A percentile compares a stretch with the other conserved stretches of the same genome.
Evolutionary conservation across 2,329 filamentous ascomycete species (phyloP).

Genomic region (Fusarium papillatum): DNA sequence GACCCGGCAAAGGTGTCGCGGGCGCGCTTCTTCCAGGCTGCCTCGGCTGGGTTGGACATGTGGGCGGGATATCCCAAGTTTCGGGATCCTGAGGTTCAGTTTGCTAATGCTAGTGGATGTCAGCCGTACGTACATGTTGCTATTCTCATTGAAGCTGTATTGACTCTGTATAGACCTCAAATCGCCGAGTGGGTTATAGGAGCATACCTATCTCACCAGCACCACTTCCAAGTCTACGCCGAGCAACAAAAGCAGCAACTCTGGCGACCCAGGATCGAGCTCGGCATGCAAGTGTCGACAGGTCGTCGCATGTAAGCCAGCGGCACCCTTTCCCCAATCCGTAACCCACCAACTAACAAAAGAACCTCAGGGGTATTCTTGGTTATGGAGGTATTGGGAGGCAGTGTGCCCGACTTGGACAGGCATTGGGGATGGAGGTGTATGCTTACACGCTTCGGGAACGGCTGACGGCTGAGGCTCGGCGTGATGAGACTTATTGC

Average conservation of each 20-base stretch:
- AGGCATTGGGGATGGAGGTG: constrained; percentile 75
- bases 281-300: constrained; percentile 48
- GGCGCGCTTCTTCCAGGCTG: constrained; percentile 60
- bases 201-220: constrained; percentile 49
- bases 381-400: constrained; percentile 62
- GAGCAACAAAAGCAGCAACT: constrained; percentile 44
- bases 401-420: constrained; percentile 61
- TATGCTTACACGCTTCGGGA: constrained; percentile 76
- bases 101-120: constrained; percentile 57
- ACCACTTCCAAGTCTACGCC: constrained; percentile 47
- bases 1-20: constrained; percentile 47
- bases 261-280: constrained; percentile 42
- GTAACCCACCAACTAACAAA: not conserved
- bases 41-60: constrained; percentile 58
- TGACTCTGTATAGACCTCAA: constrained; percentile 45
- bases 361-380: constrained; percentile 49
- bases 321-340: not conserved
- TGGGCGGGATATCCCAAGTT: constrained; percentile 54
- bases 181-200: constrained; percentile 58
- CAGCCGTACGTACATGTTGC: constrained; percentile 52
- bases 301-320: constrained; percentile 50
- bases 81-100: constrained; percentile 49
- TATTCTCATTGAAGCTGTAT: not conserved
- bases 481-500: constrained; percentile 70
- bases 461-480: constrained; percentile 69